Base-by-base conservation (phyloP, 2,329 filamentous ascomycete species). In the Westerdykella ornata region DNA sequence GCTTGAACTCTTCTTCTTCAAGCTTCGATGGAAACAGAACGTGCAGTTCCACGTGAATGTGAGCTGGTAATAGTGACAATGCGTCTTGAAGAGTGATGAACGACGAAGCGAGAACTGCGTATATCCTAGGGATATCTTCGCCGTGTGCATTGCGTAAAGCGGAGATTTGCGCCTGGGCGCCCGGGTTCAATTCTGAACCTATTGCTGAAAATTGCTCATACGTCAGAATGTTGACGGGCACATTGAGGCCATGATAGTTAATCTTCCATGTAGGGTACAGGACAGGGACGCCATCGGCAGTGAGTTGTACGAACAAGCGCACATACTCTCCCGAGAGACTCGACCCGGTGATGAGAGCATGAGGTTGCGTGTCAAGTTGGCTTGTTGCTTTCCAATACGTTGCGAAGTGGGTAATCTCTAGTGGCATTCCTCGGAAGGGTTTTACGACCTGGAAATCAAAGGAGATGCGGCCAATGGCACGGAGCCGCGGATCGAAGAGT, bases 321-420 rank as follows among this genome's bases (percentile, higher is more conserved):
- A 95, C 82, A 64, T 97, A 97, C 57, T 97, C 86, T n/a, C 92
- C 92, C 2, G 88, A 94, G 41, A 98, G 68, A 68, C 90, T 97
- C 8, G 90, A 97, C 1, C 90, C 92, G 0, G 90, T 97, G 14
- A 98, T 87, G 17, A 97, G 80, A 17, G 88, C 86, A 59, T 79
- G 92, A 17, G 85, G 84, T 35, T 88, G 85, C 38, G 86, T 82
- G 62, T 95, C 88, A 36, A 92, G 77, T 54, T 95, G 88, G 57
- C 88, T 95, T 1, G 92, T 98, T 0, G 90, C 90, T 67, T 97
- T 98, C 92, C 92, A 98, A 67, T 98, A 98, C 0, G 92, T 97
- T 48, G 94, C 92, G 56, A 97, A 98, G 59, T 97, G 89, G 1
- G 92, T 94, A 46, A 98, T 96, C 65, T 98, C 92, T 16, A 98